These are phyloP conservation scores for Rhazya stricta DNA, from an alignment of 257 asterid species.

Conservation along the genomic window DNA sequence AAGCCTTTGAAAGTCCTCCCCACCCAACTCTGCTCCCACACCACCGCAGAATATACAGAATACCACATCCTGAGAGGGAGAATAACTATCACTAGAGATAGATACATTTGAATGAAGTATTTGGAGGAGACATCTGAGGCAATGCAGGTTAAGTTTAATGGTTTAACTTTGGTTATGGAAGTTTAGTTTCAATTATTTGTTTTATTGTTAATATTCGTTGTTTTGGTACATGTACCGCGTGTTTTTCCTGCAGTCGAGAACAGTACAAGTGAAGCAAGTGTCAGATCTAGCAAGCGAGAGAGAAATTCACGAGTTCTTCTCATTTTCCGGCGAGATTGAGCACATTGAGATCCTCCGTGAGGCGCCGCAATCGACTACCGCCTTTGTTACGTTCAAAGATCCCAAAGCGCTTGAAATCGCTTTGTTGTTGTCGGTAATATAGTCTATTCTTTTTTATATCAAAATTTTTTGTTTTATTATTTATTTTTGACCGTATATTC, in stretches of 20 bases:
- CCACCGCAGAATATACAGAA: neutral
- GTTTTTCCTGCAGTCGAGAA: conserved; percentile 38
- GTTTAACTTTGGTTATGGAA: neutral
- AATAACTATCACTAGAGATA: neutral
- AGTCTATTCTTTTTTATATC: conserved; percentile 1
- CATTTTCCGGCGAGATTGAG: conserved; percentile 92
- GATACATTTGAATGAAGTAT: neutral
- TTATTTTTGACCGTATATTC: neutral
- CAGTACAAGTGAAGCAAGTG: conserved; percentile 58
- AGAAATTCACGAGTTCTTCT: conserved; percentile 92
- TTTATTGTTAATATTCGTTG: neutral
- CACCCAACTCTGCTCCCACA: neutral
- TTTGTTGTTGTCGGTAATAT: conserved; percentile 66
- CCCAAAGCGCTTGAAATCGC: conserved; percentile 93
- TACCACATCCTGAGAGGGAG: conserved; percentile 6
- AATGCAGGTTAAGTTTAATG: conserved; percentile 53
- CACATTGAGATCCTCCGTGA: conserved; percentile 72
- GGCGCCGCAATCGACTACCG: conserved; percentile 56
- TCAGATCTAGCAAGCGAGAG: conserved; percentile 92
- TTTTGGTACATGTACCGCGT: conserved; percentile 5
- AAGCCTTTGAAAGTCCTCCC: conserved; percentile 1
- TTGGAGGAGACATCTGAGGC: conserved; percentile 25
- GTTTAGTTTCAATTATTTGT: neutral
- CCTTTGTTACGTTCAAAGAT: conserved; percentile 86
- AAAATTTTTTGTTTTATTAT: neutral